Base-by-base conservation (phyloP, 495 filamentous ascomycete genomes). In the Aspergillus egyptiacus region DNA sequence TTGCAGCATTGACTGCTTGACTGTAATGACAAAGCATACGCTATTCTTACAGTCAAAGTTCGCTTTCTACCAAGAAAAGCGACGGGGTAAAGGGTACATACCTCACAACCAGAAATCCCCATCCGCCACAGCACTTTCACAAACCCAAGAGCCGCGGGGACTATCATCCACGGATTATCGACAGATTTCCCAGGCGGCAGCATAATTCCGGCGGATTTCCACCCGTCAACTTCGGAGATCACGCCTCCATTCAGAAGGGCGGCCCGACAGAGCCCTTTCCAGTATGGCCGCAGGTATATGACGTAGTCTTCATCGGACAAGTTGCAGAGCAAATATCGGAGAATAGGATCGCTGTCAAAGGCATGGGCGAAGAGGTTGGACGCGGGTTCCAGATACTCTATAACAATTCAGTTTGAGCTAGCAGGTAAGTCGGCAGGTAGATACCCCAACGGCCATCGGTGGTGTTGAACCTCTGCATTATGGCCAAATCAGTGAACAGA, bases 141-240 rank as follows among this genome's bases (percentile, higher is more conserved):
- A 19, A 35, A 18, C 30, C 30, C 30, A 4, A 23, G 33, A 11
- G 27, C 27, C 27, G 37, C 37, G 6, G 30, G 37, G 1, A 42
- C 11, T 6, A 42, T 8, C 20, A 14, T 41, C 47, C 37, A 35
- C n/a, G 24, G 28, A 28, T 41, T 42, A 22, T 49, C 46, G 19
- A 50, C 30, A 13, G 13, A 18, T 27, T 15, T 42, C 13, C 36
- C 47, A 9, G 47, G 47, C n/a, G 47, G 47, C 13, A 50, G 23
- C 19, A 50, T 10, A 3, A 50, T 15, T 10, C 37, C 47, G 2
- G 28, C 30, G 2, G 47, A 13, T 9, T 35, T 42, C 37, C 36
- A 49, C 4, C 36, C 30, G 19, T 40, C 30, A 1, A 27, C 47
- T 19, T 50, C 37, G 8, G 19, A 24, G 28, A 50, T 42, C 22